These are phyloP conservation scores for Rhynchosporium agropyri DNA, from an alignment of 2,329 filamentous ascomycete species.

Conservation along the genomic window DNA sequence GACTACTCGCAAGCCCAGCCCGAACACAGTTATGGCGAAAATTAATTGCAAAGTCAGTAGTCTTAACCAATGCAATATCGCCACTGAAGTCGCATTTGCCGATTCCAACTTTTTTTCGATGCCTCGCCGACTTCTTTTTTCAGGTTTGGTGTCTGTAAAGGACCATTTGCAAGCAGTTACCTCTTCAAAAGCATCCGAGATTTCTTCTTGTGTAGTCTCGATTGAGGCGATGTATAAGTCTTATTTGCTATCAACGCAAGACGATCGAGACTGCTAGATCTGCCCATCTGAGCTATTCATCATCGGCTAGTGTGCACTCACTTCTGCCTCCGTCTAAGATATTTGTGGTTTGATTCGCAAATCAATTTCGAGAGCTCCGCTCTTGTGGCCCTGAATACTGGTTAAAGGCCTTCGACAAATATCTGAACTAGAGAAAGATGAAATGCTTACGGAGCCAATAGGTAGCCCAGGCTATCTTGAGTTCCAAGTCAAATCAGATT, in stretches of 20 bases:
- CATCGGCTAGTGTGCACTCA: conserved; percentile 21
- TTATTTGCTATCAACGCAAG: conserved; percentile 42
- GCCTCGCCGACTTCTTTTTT: conserved; percentile 18
- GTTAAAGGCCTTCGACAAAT: no score
- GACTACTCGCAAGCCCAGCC: no score
- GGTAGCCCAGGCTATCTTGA: conserved; percentile 39
- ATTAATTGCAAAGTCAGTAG: conserved; percentile 16
- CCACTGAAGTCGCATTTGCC: conserved; percentile 15
- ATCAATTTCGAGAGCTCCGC: conserved; percentile 42
- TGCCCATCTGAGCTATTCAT: conserved; percentile 41
- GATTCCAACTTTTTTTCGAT: conserved; percentile 12
- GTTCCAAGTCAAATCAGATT: conserved; percentile 43
- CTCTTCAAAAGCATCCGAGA: conserved; percentile 39
- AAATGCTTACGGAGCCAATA: conserved; percentile 29
- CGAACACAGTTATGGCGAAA: no score
- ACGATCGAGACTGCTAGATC: conserved; percentile 42
- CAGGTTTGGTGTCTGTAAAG: conserved; percentile 12
- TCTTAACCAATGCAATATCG: conserved; percentile 19
- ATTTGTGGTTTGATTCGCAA: conserved; percentile 38
- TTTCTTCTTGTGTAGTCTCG: conserved; percentile 40
- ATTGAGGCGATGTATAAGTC: conserved; percentile 42
- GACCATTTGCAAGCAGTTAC: conserved; percentile 41
- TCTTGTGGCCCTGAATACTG: conserved; percentile 8
- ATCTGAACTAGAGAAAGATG: neutral
- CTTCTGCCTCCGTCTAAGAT: conserved; percentile 41